phyloP scores from a whole-genome alignment of 75 land plant genomes.

The Cryptomeria japonica region DNA sequence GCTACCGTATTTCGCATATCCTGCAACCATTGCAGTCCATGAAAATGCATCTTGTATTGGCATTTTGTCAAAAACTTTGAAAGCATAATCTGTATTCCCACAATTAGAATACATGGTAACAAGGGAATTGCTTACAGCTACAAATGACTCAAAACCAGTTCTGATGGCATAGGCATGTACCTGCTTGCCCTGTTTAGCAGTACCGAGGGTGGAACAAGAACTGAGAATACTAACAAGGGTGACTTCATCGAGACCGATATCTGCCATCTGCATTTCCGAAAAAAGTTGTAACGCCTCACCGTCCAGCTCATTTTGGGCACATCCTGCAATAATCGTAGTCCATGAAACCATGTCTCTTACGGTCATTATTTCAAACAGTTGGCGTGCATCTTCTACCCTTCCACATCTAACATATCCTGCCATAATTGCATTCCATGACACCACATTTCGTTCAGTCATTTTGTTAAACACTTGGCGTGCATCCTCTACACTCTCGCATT shows the following conservation, averaged over 20 bases:
- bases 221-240: slow-evolving; percentile 52
- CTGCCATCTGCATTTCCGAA: slow-evolving; percentile 35
- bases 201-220: slow-evolving; percentile 32
- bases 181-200: slow-evolving; percentile 33
- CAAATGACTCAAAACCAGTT: slow-evolving; percentile 42
- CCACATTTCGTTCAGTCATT: slow-evolving; percentile 29
- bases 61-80: slow-evolving; percentile 50
- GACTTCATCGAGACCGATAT: slow-evolving; percentile 43
- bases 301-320: slow-evolving; percentile 47
- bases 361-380: slow-evolving; percentile 48
- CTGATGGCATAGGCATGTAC: slow-evolving; percentile 53
- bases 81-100: slow-evolving; percentile 31
- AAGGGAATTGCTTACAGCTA: slow-evolving; percentile 51
- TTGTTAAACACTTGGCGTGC: slow-evolving; percentile 29
- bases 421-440: slow-evolving; percentile 51
- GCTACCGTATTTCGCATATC: slow-evolving; percentile 16
- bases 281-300: slow-evolving; percentile 39
- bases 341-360: slow-evolving; percentile 56
- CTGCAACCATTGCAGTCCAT: slow-evolving; percentile 58
- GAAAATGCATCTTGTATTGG: slow-evolving; percentile 47
- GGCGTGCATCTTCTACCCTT: slow-evolving; percentile 27
- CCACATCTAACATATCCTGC: slow-evolving; percentile 44
- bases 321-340: slow-evolving; percentile 66
- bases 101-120: slow-evolving; percentile 58
- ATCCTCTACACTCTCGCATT: neutral